Percentiles rank a stretch among this genome's conserved stretches.
Conservation (phyloP, 768 basidiomycete species). For the Mycena epipterygia region DNA sequence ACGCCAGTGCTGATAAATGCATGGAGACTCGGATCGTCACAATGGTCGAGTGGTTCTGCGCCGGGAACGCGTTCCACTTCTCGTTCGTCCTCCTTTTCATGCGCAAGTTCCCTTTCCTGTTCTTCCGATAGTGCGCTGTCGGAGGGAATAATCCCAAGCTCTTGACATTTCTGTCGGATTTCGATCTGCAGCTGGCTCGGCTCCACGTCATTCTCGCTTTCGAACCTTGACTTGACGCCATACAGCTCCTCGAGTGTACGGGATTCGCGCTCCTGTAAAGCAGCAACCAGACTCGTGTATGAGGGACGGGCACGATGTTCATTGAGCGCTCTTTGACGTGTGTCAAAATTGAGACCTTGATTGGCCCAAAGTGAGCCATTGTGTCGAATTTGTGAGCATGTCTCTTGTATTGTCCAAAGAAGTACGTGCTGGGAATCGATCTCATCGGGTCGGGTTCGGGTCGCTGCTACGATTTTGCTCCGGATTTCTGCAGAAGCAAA, state of each 20-base stretch:
- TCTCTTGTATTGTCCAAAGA: slow-evolving; percentile 16
- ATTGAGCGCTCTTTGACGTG: slow-evolving; percentile 8
- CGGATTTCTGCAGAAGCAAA: slow-evolving; percentile 24
- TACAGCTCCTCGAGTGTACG: slow-evolving; percentile 25
- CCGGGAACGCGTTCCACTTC: slow-evolving; percentile 12
- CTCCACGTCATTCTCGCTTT: background rate
- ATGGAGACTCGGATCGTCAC: background rate
- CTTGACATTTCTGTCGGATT: background rate
- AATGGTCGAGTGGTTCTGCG: background rate
- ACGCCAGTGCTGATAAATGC: background rate
- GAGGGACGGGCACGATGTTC: background rate
- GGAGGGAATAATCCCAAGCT: slow-evolving; percentile 1
- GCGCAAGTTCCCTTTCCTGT: slow-evolving; percentile 26
- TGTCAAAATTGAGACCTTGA: slow-evolving; percentile 25
- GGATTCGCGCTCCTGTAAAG: slow-evolving; percentile 17
- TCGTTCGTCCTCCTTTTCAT: slow-evolving; percentile 29
- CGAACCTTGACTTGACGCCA: background rate
- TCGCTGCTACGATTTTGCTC: slow-evolving; percentile 8
- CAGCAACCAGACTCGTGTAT: background rate
- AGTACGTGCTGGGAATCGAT: slow-evolving; percentile 25
- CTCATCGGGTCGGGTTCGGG: background rate
- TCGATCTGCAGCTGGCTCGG: background rate
- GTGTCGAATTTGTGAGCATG: slow-evolving; percentile 13
- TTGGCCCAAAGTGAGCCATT: slow-evolving; percentile 28
- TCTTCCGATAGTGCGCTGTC: slow-evolving; percentile 20